phyloP scores from a whole-genome alignment of 768 basidiomycete species.

The Collybia mongolica region DNA sequence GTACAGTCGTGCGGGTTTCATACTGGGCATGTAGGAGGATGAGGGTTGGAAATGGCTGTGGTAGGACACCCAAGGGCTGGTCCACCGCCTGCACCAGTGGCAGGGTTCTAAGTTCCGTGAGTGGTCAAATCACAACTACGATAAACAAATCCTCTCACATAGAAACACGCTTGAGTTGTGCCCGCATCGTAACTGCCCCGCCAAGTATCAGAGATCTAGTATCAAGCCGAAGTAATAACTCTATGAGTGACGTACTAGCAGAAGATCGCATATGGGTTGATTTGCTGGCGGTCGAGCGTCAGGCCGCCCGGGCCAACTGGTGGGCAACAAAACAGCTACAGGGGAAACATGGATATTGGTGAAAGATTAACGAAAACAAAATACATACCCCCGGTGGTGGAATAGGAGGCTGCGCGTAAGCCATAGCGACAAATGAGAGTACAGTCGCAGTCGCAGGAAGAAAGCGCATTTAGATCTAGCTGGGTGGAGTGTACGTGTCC shows the following conservation, averaged over 20 bases:
- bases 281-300: neutral
- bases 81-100: neutral
- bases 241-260: neutral
- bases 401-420: neutral
- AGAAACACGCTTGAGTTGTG: neutral
- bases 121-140: neutral
- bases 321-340: slow-evolving; percentile 1
- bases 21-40: slow-evolving; percentile 2
- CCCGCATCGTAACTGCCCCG: neutral
- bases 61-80: neutral
- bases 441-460: neutral
- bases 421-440: neutral
- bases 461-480: too few relatives aligned
- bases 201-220: neutral
- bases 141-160: neutral
- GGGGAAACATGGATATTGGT: neutral
- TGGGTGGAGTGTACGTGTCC: too few relatives aligned
- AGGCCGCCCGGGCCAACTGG: neutral
- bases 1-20: neutral
- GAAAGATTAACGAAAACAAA: neutral
- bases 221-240: too few relatives aligned
- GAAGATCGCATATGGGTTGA: neutral
- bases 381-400: neutral
- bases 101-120: neutral
- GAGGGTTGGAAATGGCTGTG: neutral